These are phyloP conservation scores for Fusarium sp. DNA, from an alignment of 2,329 filamentous ascomycete genomes.

Conservation along the genomic window DNA sequence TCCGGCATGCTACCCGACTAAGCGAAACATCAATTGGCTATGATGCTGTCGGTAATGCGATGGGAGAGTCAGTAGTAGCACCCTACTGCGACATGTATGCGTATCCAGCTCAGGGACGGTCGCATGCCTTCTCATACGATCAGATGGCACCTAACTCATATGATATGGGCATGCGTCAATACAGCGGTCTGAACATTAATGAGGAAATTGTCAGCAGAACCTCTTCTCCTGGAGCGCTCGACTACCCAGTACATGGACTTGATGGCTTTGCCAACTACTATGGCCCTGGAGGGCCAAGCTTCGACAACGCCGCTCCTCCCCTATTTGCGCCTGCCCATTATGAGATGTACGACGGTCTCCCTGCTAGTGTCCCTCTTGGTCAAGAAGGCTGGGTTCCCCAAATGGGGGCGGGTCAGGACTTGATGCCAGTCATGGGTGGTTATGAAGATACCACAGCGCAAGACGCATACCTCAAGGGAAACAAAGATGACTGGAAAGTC, in stretches of 20 bases:
- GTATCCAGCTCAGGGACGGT: conserved; percentile 27
- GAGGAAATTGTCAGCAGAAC: conserved; percentile 37
- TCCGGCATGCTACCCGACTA: conserved; percentile 31
- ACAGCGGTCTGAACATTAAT: conserved; percentile 13
- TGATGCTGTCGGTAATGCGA: conserved; percentile 17
- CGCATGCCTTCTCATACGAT: conserved; percentile 29
- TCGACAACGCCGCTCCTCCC: conserved; percentile 12
- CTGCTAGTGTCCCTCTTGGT: conserved; percentile 16
- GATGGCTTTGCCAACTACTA: conserved; percentile 35
- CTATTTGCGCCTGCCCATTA: conserved; percentile 28
- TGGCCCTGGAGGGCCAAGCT: conserved; percentile 11
- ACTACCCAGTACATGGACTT: conserved; percentile 32
- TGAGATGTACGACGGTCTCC: conserved; percentile 25
- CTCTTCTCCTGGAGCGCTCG: conserved; percentile 35
- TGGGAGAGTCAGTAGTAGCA: conserved; percentile 12
- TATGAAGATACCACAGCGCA: conserved; percentile 38
- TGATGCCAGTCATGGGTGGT: conserved; percentile 23
- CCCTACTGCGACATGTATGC: conserved; percentile 34
- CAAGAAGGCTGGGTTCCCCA: conserved; percentile 34
- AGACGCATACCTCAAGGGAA: conserved; percentile 52
- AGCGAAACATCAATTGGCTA: conserved; percentile 38
- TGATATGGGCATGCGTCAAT: conserved; percentile 26
- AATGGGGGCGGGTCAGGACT: conserved; percentile 20
- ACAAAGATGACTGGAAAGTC: conserved; percentile 54
- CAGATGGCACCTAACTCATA: conserved; percentile 33